These are phyloP conservation scores for Tilletia horrida DNA, from an alignment of 1,284 basidiomycete species.

Conservation along the genomic window DNA sequence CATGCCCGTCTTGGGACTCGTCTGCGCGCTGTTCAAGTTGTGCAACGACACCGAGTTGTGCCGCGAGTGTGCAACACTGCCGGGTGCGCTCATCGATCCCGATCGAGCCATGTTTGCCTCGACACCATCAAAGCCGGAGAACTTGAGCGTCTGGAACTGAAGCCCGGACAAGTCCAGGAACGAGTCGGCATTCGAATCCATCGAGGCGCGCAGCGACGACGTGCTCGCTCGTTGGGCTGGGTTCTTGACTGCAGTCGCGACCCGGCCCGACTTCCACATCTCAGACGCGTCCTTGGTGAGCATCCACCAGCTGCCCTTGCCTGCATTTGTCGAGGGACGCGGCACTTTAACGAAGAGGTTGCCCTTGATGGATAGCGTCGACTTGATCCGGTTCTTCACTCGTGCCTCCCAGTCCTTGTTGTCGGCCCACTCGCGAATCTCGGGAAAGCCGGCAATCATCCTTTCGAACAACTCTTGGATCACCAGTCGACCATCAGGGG, in stretches of 20 bases:
- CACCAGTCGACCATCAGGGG: constrained; percentile 45
- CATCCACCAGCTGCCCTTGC: constrained; percentile 54
- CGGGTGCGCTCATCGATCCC: constrained; percentile 8
- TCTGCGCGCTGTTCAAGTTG: neutral
- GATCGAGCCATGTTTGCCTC: neutral
- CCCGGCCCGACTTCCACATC: constrained; percentile 45
- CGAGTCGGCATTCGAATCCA: no score
- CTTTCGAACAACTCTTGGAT: constrained; percentile 52
- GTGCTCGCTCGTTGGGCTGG: no score
- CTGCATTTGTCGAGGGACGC: constrained; percentile 42
- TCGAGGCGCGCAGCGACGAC: no score
- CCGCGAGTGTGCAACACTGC: neutral
- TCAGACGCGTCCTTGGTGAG: constrained; percentile 49
- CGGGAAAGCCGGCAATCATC: constrained; percentile 51
- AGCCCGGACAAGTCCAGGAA: no score
- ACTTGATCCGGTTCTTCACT: constrained; percentile 54
- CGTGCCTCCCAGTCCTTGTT: constrained; percentile 52
- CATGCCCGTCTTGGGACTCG: neutral
- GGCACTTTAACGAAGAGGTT: constrained; percentile 53
- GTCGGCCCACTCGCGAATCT: constrained; percentile 50
- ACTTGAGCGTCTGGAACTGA: no score
- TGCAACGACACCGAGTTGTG: neutral
- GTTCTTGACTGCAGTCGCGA: constrained; percentile 42
- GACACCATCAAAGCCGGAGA: no score
- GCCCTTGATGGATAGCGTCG: constrained; percentile 52